Conservation (phyloP, 2,329 filamentous ascomycete genomes). For the Bimuria novae-zelandiae region DNA sequence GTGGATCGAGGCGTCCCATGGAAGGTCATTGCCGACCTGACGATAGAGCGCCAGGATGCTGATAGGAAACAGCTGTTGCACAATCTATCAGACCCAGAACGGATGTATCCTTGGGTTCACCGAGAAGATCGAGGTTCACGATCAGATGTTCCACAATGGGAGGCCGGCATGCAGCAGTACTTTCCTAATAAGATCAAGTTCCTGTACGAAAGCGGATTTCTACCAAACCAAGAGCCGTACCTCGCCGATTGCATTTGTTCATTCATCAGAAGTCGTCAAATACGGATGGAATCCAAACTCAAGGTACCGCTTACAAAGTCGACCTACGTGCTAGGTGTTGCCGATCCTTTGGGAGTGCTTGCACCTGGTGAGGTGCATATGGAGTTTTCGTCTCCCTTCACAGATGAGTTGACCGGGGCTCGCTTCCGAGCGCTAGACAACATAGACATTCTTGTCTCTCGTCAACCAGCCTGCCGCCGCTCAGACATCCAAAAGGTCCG, state of each 20-base stretch:
- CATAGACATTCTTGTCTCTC: conserved; percentile 67
- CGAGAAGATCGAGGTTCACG: conserved; percentile 36
- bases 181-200: conserved; percentile 34
- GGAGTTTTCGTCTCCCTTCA: conserved; percentile 66
- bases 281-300: conserved; percentile 59
- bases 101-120: conserved; percentile 54
- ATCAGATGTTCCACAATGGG: conserved; percentile 19
- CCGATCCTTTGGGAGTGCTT: conserved; percentile 67
- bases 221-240: conserved; percentile 53
- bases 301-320: conserved; percentile 66
- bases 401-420: conserved; percentile 57
- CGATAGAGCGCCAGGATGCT: conserved; percentile 55
- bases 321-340: conserved; percentile 67
- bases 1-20: conserved; percentile 60
- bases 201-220: conserved; percentile 58
- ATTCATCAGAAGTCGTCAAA: conserved; percentile 59
- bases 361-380: conserved; percentile 70
- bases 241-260: conserved; percentile 55
- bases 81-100: conserved; percentile 59
- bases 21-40: conserved; percentile 53
- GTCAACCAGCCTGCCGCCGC: conserved; percentile 69
- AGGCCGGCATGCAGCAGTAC: conserved; percentile 30
- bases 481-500: conserved; percentile 71
- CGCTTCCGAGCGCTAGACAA: conserved; percentile 60
- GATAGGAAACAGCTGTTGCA: conserved; percentile 59